Conservation (phyloP, 768 basidiomycete genomes). For the Tremella yokohamensis region DNA sequence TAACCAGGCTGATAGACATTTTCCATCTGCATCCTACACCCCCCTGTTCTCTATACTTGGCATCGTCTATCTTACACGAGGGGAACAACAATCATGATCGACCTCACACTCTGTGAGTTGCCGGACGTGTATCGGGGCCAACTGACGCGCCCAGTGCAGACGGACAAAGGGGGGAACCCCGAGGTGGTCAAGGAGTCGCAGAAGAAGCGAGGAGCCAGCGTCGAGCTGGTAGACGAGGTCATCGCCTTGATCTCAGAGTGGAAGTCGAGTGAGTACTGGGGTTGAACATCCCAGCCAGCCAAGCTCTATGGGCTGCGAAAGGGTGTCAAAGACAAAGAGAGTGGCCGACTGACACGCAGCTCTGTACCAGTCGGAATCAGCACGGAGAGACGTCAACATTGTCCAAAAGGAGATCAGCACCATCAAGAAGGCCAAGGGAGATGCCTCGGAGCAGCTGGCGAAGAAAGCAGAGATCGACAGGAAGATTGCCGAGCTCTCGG, state of each 20-base stretch:
- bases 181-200: slow-evolving; percentile 88
- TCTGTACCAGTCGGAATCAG: slow-evolving; percentile 66
- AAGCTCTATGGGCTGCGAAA: no score
- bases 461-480: slow-evolving; percentile 81
- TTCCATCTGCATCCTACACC: no score
- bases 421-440: slow-evolving; percentile 95
- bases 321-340: no score
- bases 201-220: slow-evolving; percentile 78
- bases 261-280: slow-evolving; percentile 71
- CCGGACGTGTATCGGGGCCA: neutral
- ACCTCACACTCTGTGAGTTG: slow-evolving; percentile 11
- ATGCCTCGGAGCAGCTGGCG: slow-evolving; percentile 79
- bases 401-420: slow-evolving; percentile 90
- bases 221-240: slow-evolving; percentile 90
- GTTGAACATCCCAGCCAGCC: no score
- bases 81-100: slow-evolving; percentile 8
- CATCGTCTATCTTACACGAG: no score
- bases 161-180: slow-evolving; percentile 72
- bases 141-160: slow-evolving; percentile 35
- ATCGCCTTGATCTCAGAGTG: slow-evolving; percentile 87
- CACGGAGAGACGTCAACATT: slow-evolving; percentile 78
- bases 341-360: slow-evolving; percentile 6
- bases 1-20: no score
- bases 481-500: slow-evolving; percentile 71
- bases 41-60: no score